phyloP scores from a whole-genome alignment of 2,329 filamentous ascomycete genomes.

The Talaromyces sp. region DNA sequence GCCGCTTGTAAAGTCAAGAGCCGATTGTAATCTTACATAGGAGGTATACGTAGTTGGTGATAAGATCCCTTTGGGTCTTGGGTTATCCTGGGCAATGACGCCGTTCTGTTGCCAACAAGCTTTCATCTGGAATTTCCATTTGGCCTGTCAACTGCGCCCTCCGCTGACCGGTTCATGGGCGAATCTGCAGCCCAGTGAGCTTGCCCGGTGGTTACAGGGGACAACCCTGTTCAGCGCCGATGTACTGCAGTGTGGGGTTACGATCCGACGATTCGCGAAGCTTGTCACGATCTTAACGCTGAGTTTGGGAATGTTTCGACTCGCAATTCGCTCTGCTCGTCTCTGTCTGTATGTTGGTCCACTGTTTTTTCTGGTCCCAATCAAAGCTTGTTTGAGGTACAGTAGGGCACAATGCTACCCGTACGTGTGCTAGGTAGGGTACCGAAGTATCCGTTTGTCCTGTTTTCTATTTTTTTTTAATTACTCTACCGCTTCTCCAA shows the following conservation, averaged over 20 bases:
- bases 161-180: slow-evolving; percentile 16
- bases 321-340: neutral
- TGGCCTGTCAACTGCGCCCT: slow-evolving; percentile 1
- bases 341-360: neutral
- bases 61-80: neutral
- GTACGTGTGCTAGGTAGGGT: no score
- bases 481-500: neutral
- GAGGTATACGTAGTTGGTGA: neutral
- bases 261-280: slow-evolving; percentile 20
- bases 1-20: neutral
- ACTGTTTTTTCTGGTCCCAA: neutral
- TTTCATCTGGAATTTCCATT: slow-evolving; percentile 14
- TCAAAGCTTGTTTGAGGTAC: neutral
- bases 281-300: slow-evolving; percentile 20
- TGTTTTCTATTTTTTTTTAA: no score
- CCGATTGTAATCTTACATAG: neutral
- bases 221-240: slow-evolving; percentile 16
- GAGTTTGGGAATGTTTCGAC: neutral
- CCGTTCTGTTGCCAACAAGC: slow-evolving; percentile 14
- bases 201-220: slow-evolving; percentile 9
- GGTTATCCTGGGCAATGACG: neutral
- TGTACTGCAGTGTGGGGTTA: slow-evolving; percentile 19
- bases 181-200: slow-evolving; percentile 11
- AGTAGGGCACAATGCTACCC: no score
- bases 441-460: no score